Conservation (phyloP, 1,284 basidiomycete species). For the Cutaneotrichosporon sp. region DNA sequence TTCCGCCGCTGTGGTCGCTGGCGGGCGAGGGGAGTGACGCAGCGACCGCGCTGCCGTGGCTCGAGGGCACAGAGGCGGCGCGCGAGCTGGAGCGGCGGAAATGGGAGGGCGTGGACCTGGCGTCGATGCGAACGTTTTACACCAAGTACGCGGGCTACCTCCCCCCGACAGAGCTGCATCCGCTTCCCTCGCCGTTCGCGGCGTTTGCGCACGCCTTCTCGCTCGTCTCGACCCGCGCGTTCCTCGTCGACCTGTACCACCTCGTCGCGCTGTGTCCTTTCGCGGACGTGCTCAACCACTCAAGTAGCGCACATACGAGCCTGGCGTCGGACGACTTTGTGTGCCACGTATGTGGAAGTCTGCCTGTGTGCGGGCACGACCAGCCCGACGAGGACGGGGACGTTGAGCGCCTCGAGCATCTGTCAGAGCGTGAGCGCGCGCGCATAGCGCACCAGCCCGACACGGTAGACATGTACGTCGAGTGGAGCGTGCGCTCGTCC, state of each 20-base stretch:
- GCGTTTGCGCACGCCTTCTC: conserved; percentile 68
- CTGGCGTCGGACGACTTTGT: conserved; percentile 73
- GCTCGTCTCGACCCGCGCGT: conserved; percentile 78
- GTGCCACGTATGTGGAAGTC: conserved; percentile 70
- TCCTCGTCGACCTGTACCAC: conserved; percentile 80
- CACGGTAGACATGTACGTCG: conserved; percentile 44
- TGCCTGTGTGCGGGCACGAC: conserved; percentile 70
- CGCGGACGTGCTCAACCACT: conserved; percentile 85
- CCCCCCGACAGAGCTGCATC: conserved; percentile 23
- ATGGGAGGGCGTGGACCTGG: conserved; percentile 29
- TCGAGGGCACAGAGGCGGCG: conserved; percentile 42
- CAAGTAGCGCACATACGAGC: conserved; percentile 23
- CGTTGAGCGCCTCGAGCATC: conserved; percentile 26
- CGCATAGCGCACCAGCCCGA: conserved; percentile 21
- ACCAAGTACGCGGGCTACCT: conserved; percentile 19
- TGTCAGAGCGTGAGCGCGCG: conserved; percentile 15
- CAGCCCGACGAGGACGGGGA: conserved; percentile 9
- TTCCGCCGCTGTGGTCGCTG: conserved; percentile 45
- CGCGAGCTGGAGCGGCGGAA: conserved; percentile 32
- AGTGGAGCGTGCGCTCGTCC: conserved; percentile 36
- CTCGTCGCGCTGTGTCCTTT: conserved; percentile 81
- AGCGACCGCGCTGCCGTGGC: conserved; percentile 26
- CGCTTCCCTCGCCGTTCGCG: conserved; percentile 44
- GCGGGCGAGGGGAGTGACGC: conserved; percentile 30
- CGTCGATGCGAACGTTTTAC: conserved; percentile 34